Base-by-base conservation (phyloP, 2,329 filamentous ascomycete species). In the Neurospora crassa region DNA sequence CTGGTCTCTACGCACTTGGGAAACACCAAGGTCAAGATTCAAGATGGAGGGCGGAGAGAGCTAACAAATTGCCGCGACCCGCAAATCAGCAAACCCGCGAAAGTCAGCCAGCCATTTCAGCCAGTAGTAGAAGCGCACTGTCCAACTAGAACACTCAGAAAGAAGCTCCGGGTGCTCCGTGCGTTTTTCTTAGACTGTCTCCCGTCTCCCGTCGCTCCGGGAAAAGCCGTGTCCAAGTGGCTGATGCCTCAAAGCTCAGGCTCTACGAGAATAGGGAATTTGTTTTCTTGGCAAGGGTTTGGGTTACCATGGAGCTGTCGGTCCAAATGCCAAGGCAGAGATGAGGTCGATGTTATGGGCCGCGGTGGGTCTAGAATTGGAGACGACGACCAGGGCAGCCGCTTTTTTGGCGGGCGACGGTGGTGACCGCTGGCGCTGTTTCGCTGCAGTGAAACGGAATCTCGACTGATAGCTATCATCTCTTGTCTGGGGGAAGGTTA, bases 31-130 rank as follows among this genome's bases (percentile, higher is more conserved):
- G 53, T 63, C 53, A 3, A 63, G 53, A 63, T 63, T 34, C 53
- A 63, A 63, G 53, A 63, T 63, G 14, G 53, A 63, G 53, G 53
- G 37, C 53, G 53, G 53, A 63, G 53, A 63, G 53, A 63, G 53
- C 53, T 63, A 63, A 63, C 53, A 63, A 63, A 63, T 63, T 63
- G 53, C 53, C 53, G 53, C 53, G 53, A 63, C 53, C 53, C 53
- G 53, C 53, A 63, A 63, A 63, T 63, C 53, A 63, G 53, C 53
- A 63, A 14, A 2, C 53, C 29, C 14, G 53, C 29, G 53, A 63
- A 63, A 63, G 53, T 63, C 53, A 63, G 53, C 53, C 53, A 63
- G 45, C 45, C 47, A 20, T 29, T 45, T 45, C 43, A 29, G 47
- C 24, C 53, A 63, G 53, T 37, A 37, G 34, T 8, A 29, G 24